These are phyloP conservation scores for Solanum sparsipilum DNA, from an alignment of 257 asterid genomes.

Conservation along the genomic window DNA sequence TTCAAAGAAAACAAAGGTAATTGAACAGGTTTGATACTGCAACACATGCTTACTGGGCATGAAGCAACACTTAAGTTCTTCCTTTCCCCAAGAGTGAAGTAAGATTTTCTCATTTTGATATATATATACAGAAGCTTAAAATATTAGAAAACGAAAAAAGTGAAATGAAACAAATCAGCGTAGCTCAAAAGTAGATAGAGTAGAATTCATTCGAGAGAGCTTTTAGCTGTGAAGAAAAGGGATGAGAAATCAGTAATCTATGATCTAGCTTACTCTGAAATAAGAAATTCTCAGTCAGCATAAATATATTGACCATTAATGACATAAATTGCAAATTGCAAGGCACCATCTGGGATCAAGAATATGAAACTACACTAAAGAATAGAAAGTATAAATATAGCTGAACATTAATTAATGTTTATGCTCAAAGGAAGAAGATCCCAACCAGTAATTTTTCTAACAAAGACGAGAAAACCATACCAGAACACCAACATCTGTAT, in stretches of 20 bases:
- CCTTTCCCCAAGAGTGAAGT: not conserved
- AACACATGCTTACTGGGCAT: not conserved
- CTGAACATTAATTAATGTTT: not conserved
- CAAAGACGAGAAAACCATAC: slow-evolving; percentile 24
- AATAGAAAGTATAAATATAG: not conserved
- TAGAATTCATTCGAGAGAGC: not conserved
- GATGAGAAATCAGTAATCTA: not conserved
- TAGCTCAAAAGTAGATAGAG: not conserved
- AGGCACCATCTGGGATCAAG: not conserved
- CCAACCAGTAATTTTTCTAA: not conserved
- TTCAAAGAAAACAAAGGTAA: not conserved
- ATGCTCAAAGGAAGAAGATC: not conserved
- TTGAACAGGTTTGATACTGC: not conserved
- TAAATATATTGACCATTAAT: not conserved
- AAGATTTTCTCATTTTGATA: not conserved
- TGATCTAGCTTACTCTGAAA: not conserved
- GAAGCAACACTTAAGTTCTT: not conserved
- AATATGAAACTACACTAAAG: not conserved
- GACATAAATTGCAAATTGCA: not conserved
- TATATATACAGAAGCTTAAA: not conserved
- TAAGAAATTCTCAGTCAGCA: not conserved
- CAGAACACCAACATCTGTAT: slow-evolving; percentile 52
- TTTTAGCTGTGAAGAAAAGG: not conserved
- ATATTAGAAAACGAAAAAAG: not conserved
- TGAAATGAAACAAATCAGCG: not conserved